Base-by-base conservation (phyloP, 441 rosid genomes). In the Codiaeum variegatum region DNA sequence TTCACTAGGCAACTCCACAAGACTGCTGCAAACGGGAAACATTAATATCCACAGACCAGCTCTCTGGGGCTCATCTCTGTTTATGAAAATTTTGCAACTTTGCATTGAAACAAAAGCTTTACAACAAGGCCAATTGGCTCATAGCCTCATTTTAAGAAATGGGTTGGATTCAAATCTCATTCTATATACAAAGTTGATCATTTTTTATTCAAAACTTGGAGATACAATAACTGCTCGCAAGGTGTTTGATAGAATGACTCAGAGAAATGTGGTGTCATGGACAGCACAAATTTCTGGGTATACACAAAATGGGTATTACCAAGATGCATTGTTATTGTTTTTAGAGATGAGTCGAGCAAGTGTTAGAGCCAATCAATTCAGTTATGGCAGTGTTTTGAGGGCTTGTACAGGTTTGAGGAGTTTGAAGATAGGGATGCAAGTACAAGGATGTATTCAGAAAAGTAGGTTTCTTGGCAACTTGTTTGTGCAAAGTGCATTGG, bases 201-300 rank as follows among this genome's bases (percentile, higher is more conserved):
- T 73, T 2, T 78, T 82, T 31, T 87, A 86, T 23, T 15, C 42
- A 0, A 84, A 78, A 74, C 56, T 78, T 2, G 81, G 80, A 24
- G 75, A 85, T 62, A 2, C 78, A 46, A 19, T 42, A 0, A 16
- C 55, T 38, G 90, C 97, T 1, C 86, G 80, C 47, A 91, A 85
- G 23, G 78, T 89, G 87, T 93, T 93, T 29, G 92, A 85, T 72
- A 78, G 77, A 88, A 86, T 93, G 84, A 47, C 82, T 26, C 80
- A 80, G 0, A 86, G 84, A 78, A 83, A 74, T 76, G 80, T 91
- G 18, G 89, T 84, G 65, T 80, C 98, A 29, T 92, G 94, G 96
- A 89, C 93, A 0, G 89, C 87, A 66, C 84, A 83, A 81, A 81
- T 92, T 78, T 89, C 92, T 18, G 90, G 90, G 21, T 89, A 77